Evolutionary conservation across 139 green algal genomes (phyloP), one percentile per base, ranked within the genome.

Genomic region (Volvox reticuliferus): DNA sequence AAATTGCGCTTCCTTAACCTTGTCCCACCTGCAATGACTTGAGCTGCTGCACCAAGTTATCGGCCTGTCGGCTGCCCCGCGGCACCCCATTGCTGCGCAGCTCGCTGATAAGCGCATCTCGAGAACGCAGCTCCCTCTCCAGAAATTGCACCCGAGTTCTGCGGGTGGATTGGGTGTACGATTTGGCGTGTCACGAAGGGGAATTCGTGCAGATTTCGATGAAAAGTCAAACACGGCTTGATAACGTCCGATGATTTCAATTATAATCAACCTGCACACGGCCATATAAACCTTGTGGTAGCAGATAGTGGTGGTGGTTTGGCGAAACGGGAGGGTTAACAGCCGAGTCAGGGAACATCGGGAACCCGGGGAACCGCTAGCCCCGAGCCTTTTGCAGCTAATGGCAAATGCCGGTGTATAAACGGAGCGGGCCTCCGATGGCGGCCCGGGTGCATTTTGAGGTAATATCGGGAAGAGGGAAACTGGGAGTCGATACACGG

Each of bases 71-170:
- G 32, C 71, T 50, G 28, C 69, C 68, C 33, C 85, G 69, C 18
- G 14, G 30, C 35, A 88, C 21, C 35, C 85, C 76, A 68, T 30
- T 82, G 86, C 75, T 85, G 86, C 86, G 86, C 75, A 90, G 73
- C 20, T 90, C 86, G 20, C 73, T 78, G 75, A 90, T 84, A 61
- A 85, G 86, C 22, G 73, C 73, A 61, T 90, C 86, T 6, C 86
- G 73, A n/a, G 86, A 84, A 22, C 73, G 73, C 44, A 90, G 55
- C 86, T 90, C 86, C 73, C 75, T 44, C 86, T 90, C 86, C 73
- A 90, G 86, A 61, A 68, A 90, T 19, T 32, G 18, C 73, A 90
- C 86, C 18, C 73, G 86, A 22, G 73, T 90, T 30, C 86, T 90
- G 86, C 12, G 32, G 55, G n/a, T 44, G 80, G 30, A 20, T 21